Conservation (phyloP, 305 asterid species). For the Solanum hybrid region DNA sequence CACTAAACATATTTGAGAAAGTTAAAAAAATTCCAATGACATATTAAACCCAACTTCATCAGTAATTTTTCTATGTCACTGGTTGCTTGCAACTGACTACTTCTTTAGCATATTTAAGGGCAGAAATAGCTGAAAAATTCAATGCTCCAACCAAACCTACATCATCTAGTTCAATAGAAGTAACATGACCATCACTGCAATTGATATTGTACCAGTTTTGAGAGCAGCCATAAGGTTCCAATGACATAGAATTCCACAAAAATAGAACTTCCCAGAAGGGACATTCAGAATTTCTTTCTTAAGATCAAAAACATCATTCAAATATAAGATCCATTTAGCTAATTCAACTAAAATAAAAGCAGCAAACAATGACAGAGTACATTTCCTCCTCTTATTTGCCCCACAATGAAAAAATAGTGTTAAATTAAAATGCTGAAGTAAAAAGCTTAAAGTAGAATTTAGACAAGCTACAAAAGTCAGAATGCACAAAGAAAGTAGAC, state of each 20-base stretch:
- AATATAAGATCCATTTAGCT: slow-evolving; percentile 37
- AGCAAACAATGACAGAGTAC: slow-evolving; percentile 33
- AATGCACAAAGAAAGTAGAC: background rate
- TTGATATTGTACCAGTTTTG: slow-evolving; percentile 47
- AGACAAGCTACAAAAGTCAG: background rate
- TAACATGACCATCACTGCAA: slow-evolving; percentile 48
- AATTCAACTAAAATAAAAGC: slow-evolving; percentile 23
- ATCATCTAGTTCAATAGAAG: slow-evolving; percentile 39
- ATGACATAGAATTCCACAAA: slow-evolving; percentile 70
- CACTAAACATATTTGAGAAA: slow-evolving; percentile 51
- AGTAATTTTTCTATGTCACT: slow-evolving; percentile 40
- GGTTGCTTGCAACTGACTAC: slow-evolving; percentile 47
- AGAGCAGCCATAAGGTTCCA: slow-evolving; percentile 39
- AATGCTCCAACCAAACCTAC: slow-evolving; percentile 53
- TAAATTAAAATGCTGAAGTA: background rate
- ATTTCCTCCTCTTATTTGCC: slow-evolving; percentile 19
- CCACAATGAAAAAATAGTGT: background rate
- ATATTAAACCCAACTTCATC: slow-evolving; percentile 32
- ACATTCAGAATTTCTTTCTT: slow-evolving; percentile 54
- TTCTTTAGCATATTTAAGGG: slow-evolving; percentile 46
- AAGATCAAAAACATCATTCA: slow-evolving; percentile 45
- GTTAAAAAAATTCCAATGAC: slow-evolving; percentile 42
- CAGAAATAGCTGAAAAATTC: slow-evolving; percentile 39
- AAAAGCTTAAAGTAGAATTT: background rate
- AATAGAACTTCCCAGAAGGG: slow-evolving; percentile 35